These are phyloP conservation scores for Platanthera zijinensis DNA, from an alignment of 106 monocot species.

Conservation along the genomic window DNA sequence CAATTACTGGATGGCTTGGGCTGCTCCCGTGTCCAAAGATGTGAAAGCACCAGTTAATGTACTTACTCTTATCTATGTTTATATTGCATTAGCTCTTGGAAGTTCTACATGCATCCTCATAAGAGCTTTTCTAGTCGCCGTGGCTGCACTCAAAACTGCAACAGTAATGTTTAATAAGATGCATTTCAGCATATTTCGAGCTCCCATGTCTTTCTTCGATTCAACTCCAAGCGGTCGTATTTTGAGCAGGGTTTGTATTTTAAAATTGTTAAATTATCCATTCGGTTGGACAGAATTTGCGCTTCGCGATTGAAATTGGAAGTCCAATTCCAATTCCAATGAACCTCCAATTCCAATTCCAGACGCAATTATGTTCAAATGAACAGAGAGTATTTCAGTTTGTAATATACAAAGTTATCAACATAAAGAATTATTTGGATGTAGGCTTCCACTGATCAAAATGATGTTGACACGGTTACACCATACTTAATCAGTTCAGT, in stretches of 20 bases:
- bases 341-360: too few relatives aligned
- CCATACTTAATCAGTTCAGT: too few relatives aligned
- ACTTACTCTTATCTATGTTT: slow-evolving; percentile 47
- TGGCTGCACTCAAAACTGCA: slow-evolving; percentile 65
- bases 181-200: slow-evolving; percentile 14
- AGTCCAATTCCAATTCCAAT: too few relatives aligned
- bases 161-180: slow-evolving; percentile 69
- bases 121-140: slow-evolving; percentile 48
- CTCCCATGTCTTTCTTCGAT: slow-evolving; percentile 93
- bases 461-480: slow-evolving; percentile 3
- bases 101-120: slow-evolving; percentile 58
- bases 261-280: background rate
- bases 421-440: background rate
- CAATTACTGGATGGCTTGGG: slow-evolving; percentile 14
- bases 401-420: too few relatives aligned
- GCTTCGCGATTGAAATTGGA: too few relatives aligned
- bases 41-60: slow-evolving; percentile 41
- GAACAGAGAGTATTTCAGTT: background rate
- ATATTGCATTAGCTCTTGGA: slow-evolving; percentile 58
- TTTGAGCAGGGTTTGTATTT: slow-evolving; percentile 54
- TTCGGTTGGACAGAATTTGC: too few relatives aligned
- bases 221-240: slow-evolving; percentile 85
- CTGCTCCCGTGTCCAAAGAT: slow-evolving; percentile 53
- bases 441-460: slow-evolving; percentile 87
- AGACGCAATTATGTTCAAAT: too few relatives aligned